phyloP scores from a whole-genome alignment of 2,329 filamentous ascomycete species.

The Rhinocladiella mackenziei region DNA sequence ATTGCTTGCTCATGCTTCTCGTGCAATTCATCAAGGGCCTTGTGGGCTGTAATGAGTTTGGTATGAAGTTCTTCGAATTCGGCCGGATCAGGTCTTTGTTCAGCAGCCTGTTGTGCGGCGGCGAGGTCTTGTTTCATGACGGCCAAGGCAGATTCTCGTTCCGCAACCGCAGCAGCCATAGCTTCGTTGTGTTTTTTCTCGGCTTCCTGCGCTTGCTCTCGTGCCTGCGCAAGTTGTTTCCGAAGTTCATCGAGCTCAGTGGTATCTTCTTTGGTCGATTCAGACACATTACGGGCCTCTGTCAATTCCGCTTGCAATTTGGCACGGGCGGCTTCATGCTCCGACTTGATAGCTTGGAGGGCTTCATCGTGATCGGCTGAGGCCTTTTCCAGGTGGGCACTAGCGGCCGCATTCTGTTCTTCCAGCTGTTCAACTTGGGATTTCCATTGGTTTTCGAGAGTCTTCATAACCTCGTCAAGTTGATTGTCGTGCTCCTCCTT shows the following conservation, averaged over 20 bases:
- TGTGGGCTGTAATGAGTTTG: slow-evolving; percentile 13
- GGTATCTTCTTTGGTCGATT: slow-evolving; percentile 12
- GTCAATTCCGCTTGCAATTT: slow-evolving; percentile 14
- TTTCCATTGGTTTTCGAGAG: slow-evolving; percentile 26
- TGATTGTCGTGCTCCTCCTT: slow-evolving; percentile 20
- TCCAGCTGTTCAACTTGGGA: slow-evolving; percentile 22
- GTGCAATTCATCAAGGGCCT: slow-evolving; percentile 13
- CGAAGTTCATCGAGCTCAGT: slow-evolving; percentile 18
- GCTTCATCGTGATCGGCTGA: slow-evolving; percentile 18
- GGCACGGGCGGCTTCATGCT: slow-evolving; percentile 15
- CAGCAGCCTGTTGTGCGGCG: slow-evolving; percentile 13
- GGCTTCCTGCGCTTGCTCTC: slow-evolving; percentile 11
- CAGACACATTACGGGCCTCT: slow-evolving; percentile 8
- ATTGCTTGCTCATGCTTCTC: slow-evolving; percentile 15
- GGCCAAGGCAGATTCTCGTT: slow-evolving; percentile 20
- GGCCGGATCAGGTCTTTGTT: slow-evolving; percentile 15
- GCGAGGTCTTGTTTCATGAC: slow-evolving; percentile 17
- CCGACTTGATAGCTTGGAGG: slow-evolving; percentile 6
- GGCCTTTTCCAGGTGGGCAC: slow-evolving; percentile 13
- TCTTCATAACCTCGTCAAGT: slow-evolving; percentile 28
- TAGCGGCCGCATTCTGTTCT: slow-evolving; percentile 17
- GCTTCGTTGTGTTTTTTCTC: slow-evolving; percentile 14
- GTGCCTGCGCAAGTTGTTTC: slow-evolving; percentile 16
- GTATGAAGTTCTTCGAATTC: slow-evolving; percentile 18
- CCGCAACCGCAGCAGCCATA: slow-evolving; percentile 13